Percentiles rank a stretch among this genome's conserved stretches.
Evolutionary conservation across 805 yeast species (phyloP).

Genomic region (Candida tallmaniae): DNA sequence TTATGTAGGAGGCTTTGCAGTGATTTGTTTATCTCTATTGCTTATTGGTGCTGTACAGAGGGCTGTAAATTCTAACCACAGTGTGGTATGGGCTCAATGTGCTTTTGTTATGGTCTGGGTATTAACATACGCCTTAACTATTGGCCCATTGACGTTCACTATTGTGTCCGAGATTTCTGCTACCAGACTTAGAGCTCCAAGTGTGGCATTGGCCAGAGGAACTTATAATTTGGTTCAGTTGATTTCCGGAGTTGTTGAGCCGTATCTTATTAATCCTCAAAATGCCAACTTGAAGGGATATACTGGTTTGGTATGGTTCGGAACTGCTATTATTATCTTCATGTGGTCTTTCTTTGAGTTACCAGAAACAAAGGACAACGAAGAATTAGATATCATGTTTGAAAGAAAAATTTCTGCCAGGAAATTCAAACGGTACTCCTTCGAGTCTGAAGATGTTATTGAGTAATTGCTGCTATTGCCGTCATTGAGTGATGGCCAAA

Average conservation of each 20-base stretch:
- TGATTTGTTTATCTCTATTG: constrained; percentile 30
- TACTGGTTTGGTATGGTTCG: constrained; percentile 37
- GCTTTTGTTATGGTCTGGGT: constrained; percentile 41
- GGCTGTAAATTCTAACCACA: constrained; percentile 13
- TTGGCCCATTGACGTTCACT: constrained; percentile 36
- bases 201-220: constrained; percentile 27
- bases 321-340: constrained; percentile 18
- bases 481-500: too few species aligned
- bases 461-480: too few species aligned
- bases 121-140: constrained; percentile 39
- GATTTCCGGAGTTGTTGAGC: constrained; percentile 20
- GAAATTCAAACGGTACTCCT: too few species aligned
- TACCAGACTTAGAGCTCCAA: constrained; percentile 31
- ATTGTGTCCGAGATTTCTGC: constrained; percentile 38
- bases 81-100: constrained; percentile 39
- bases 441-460: too few species aligned
- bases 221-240: constrained; percentile 25
- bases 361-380: constrained; percentile 54
- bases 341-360: constrained; percentile 44
- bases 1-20: constrained; percentile 31
- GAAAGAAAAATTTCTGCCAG: constrained; percentile 31
- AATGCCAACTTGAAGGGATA: constrained; percentile 39
- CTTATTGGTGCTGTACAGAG: constrained; percentile 24
- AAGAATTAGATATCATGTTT: constrained; percentile 52
- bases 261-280: constrained; percentile 32